phyloP scores from a whole-genome alignment of 495 filamentous ascomycete species.

The Haplographium delicatum region DNA sequence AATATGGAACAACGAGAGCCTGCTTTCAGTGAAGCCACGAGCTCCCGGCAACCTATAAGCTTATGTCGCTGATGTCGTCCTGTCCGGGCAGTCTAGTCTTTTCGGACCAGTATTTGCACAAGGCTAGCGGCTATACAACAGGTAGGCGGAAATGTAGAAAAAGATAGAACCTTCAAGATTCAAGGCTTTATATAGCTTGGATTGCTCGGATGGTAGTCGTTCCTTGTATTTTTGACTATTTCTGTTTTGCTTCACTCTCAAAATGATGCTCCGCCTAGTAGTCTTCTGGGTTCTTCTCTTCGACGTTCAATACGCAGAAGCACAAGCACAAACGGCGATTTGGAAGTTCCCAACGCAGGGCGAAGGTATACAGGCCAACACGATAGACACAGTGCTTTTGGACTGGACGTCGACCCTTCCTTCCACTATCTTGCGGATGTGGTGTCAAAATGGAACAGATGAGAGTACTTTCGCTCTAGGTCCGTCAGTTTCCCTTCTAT shows the following conservation, averaged over 20 bases:
- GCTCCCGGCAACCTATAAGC: background rate
- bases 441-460: slow-evolving; percentile 1
- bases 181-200: slow-evolving; percentile 2
- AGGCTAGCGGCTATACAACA: background rate
- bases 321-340: background rate
- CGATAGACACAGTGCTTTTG: background rate
- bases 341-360: background rate
- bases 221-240: background rate
- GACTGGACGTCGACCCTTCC: background rate
- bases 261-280: background rate
- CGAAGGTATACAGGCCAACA: background rate
- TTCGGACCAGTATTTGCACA: background rate
- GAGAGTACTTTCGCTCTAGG: background rate
- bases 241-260: slow-evolving; percentile 3
- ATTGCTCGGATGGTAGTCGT: background rate
- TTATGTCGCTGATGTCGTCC: background rate
- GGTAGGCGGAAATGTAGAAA: background rate
- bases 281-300: background rate
- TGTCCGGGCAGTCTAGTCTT: background rate
- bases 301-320: background rate
- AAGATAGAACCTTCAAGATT: background rate
- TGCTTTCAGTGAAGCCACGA: background rate
- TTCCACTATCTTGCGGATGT: slow-evolving; percentile 1
- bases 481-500: background rate
- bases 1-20: background rate